These are phyloP conservation scores for Achaetomium macrosporum DNA, from an alignment of 2,329 filamentous ascomycete genomes.

Conservation along the genomic window DNA sequence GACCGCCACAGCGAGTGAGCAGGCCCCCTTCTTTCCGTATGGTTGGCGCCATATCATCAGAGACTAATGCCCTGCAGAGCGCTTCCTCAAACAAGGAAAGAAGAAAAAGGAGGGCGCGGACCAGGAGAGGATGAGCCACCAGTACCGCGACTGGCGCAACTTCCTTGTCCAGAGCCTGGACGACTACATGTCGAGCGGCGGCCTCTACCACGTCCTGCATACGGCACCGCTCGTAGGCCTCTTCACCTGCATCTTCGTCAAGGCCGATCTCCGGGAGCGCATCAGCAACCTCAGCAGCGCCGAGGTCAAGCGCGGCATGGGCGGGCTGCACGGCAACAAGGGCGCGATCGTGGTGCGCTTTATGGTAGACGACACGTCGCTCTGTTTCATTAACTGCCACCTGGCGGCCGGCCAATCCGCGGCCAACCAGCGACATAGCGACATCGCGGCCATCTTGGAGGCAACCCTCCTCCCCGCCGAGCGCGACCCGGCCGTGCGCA, in stretches of 20 bases:
- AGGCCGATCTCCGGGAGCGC: slow-evolving; percentile 66
- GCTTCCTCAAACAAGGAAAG: slow-evolving; percentile 76
- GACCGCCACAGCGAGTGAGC: slow-evolving; percentile 83
- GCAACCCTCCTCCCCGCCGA: slow-evolving; percentile 67
- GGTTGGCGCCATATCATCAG: slow-evolving; percentile 20
- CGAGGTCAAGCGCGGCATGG: slow-evolving; percentile 94
- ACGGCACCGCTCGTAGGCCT: slow-evolving; percentile 86
- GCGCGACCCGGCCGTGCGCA: slow-evolving; percentile 57
- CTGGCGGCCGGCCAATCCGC: slow-evolving; percentile 89
- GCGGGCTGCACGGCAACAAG: slow-evolving; percentile 92
- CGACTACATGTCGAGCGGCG: slow-evolving; percentile 66
- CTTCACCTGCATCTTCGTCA: slow-evolving; percentile 94
- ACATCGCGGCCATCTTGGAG: slow-evolving; percentile 86
- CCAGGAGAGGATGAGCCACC: slow-evolving; percentile 90
- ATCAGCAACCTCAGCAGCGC: slow-evolving; percentile 72
- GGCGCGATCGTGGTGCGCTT: slow-evolving; percentile 91
- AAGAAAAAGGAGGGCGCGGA: slow-evolving; percentile 78
- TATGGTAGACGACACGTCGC: slow-evolving; percentile 82
- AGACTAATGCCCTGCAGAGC: slow-evolving; percentile 45
- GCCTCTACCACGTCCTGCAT: slow-evolving; percentile 80
- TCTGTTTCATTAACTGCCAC: slow-evolving; percentile 98
- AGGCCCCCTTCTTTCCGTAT: neutral
- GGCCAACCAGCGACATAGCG: slow-evolving; percentile 85
- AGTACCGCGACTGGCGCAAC: slow-evolving; percentile 95
- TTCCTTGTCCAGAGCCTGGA: slow-evolving; percentile 78